A percentile compares a stretch with the other conserved stretches of the same genome.
Conservation (phyloP, 306 rosid genomes). For the Cicer bijugum region DNA sequence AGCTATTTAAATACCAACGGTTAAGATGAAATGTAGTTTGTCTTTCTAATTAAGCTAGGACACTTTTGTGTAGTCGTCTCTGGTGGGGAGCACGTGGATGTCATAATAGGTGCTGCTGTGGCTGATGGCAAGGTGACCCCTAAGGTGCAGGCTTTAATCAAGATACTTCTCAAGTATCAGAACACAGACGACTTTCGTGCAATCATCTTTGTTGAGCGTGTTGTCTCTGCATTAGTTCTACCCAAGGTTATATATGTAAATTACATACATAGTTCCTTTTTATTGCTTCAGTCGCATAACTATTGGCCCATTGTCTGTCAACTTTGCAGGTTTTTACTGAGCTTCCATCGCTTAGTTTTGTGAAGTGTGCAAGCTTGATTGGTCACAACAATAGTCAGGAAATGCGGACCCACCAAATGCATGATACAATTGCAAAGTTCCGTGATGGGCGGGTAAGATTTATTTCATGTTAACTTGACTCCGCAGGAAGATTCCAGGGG, state of each 20-base stretch:
- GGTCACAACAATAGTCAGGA: conserved; percentile 99
- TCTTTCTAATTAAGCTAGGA: conserved; percentile 40
- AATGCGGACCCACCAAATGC: conserved; percentile 96
- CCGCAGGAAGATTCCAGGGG: conserved; percentile 18
- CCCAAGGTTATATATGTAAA: conserved; percentile 72
- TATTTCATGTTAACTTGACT: conserved; percentile 30
- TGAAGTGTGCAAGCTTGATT: conserved; percentile 89
- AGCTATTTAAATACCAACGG: conserved; percentile 31
- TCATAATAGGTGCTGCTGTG: conserved; percentile 95
- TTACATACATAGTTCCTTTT: conserved; percentile 37
- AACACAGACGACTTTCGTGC: conserved; percentile 95
- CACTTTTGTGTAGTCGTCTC: conserved; percentile 70
- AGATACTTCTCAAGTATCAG: conserved; percentile 90
- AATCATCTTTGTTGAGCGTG: conserved; percentile 97
- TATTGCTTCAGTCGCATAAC: conserved; percentile 43
- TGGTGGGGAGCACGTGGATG: conserved; percentile 99
- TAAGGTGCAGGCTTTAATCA: conserved; percentile 93
- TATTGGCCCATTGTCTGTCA: conserved; percentile 48
- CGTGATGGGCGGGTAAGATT: conserved; percentile 92
- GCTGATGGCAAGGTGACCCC: conserved; percentile 99
- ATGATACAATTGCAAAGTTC: conserved; percentile 91
- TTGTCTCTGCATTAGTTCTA: conserved; percentile 96
- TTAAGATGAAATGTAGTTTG: conserved; percentile 43
- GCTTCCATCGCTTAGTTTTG: conserved; percentile 95
- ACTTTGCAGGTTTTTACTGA: conserved; percentile 84